These are phyloP conservation scores for Aegilops speltoides DNA, from an alignment of 176 grass and related monocot genomes.

Conservation along the genomic window DNA sequence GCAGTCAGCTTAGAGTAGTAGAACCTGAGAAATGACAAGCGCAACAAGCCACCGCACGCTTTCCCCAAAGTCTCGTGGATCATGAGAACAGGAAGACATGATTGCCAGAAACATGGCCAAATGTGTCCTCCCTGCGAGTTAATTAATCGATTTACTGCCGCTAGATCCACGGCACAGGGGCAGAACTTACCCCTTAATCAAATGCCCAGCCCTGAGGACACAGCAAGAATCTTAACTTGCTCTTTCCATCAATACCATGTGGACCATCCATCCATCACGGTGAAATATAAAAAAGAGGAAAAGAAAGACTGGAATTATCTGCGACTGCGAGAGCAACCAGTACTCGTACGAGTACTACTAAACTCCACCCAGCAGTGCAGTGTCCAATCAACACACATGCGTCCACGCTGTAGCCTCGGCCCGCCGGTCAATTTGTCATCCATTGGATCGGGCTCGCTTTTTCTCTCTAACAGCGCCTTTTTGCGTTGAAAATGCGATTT, in stretches of 20 bases:
- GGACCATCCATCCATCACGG: conserved; percentile 10
- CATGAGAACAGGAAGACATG: conserved; percentile 29
- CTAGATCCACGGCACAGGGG: conserved; percentile 37
- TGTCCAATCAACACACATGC: background rate
- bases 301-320: background rate
- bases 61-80: conserved; percentile 23
- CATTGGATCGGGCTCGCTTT: background rate
- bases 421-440: conserved; percentile 38
- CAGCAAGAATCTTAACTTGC: conserved; percentile 59
- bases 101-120: conserved; percentile 39
- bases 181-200: conserved; percentile 36
- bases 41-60: background rate
- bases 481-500: background rate
- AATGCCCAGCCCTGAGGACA: conserved; percentile 46
- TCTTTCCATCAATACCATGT: conserved; percentile 48
- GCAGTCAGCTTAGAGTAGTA: conserved; percentile 5
- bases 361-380: too few relatives aligned
- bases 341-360: background rate
- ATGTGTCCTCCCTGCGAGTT: conserved; percentile 24
- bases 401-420: background rate
- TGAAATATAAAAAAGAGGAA: conserved; percentile 1
- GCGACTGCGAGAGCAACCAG: background rate
- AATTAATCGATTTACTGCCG: conserved; percentile 10
- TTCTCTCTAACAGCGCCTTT: conserved; percentile 13
- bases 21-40: conserved; percentile 33